Base-by-base conservation (phyloP, 192 early-diverging fungal genomes). In the Coemansia asiatica region DNA sequence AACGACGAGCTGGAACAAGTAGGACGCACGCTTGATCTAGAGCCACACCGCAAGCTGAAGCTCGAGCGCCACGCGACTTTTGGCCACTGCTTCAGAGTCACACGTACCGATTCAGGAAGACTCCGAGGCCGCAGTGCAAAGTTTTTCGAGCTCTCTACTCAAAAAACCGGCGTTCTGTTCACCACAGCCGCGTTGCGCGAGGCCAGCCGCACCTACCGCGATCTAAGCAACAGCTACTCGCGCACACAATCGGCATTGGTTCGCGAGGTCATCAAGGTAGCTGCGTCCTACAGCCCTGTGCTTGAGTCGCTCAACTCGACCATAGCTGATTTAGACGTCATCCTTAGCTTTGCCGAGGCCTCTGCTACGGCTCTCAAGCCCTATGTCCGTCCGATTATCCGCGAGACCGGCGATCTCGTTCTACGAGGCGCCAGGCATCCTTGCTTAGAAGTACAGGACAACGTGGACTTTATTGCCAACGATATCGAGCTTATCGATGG, bases 401-500 rank as follows among this genome's bases (percentile, higher is more conserved):
- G n/a, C 18, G 84, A 85, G 16, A 75, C 84, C 53, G 91, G 90
- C 27, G 80, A 88, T 48, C 71, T 97, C n/a, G 26, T 79, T 6
- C 77, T 99, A 61, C 73, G 77, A 28, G 86, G 79, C 6, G 83
- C 92, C 1, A 85, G 97, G 56, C 97, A 99, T 71, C 95, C 97
- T 16, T 96, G 94, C 67, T 63, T 99, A 33, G 97, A 99, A 68
- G 88, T 91, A 9, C 95, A 97, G 67, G 91, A 94, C 47, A 89
- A 88, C 61, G 90, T 95, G 33, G 85, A 88, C 6, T 96, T 97
- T 74, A 98, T 98, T 80, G 91, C 92, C 23, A 98, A 98, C 69
- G 92, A 97, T 73, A 93, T 93, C 1, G 81, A 78, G 35, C 79
- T 98, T 77, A 61, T 78, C 16, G 74, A 85, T 58, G 90, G 90